A percentile compares a stretch with the other conserved stretches of the same genome.
These are phyloP conservation scores for Boletus huronensis DNA, from an alignment of 768 basidiomycete species.

Conservation along the genomic window DNA sequence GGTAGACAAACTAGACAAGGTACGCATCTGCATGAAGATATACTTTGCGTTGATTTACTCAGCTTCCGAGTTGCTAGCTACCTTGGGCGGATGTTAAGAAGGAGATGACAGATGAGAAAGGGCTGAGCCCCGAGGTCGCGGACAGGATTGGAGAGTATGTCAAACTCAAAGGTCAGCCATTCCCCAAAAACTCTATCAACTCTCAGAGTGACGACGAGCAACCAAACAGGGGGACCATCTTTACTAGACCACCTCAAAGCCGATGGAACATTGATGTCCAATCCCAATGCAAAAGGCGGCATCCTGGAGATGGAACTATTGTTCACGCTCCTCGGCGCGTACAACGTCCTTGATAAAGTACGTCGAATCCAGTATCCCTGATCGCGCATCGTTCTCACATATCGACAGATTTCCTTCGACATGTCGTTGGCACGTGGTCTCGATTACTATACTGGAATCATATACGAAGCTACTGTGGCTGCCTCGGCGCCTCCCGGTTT, in stretches of 20 bases:
- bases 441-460: constrained; percentile 98
- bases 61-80: constrained; percentile 39
- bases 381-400: neutral
- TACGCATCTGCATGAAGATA: constrained; percentile 25
- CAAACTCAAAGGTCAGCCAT: constrained; percentile 74
- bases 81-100: constrained; percentile 91
- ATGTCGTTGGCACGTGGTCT: constrained; percentile 95
- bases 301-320: constrained; percentile 82
- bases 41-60: neutral
- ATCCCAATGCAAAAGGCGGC: constrained; percentile 76
- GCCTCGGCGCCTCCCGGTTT: constrained; percentile 91
- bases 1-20: constrained; percentile 98
- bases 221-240: constrained; percentile 61
- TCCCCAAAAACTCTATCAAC: neutral
- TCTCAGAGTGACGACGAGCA: neutral
- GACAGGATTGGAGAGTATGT: constrained; percentile 98
- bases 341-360: constrained; percentile 76
- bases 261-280: constrained; percentile 62
- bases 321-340: constrained; percentile 79
- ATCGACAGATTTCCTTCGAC: constrained; percentile 83
- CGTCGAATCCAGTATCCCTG: constrained; percentile 4
- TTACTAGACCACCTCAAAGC: constrained; percentile 68
- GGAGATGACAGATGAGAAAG: constrained; percentile 97
- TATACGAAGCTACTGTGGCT: constrained; percentile 94
- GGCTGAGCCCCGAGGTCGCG: constrained; percentile 72